Evolutionary conservation across 495 filamentous ascomycete species (phyloP).

Genomic region (Astrothelium subdiscretum): DNA sequence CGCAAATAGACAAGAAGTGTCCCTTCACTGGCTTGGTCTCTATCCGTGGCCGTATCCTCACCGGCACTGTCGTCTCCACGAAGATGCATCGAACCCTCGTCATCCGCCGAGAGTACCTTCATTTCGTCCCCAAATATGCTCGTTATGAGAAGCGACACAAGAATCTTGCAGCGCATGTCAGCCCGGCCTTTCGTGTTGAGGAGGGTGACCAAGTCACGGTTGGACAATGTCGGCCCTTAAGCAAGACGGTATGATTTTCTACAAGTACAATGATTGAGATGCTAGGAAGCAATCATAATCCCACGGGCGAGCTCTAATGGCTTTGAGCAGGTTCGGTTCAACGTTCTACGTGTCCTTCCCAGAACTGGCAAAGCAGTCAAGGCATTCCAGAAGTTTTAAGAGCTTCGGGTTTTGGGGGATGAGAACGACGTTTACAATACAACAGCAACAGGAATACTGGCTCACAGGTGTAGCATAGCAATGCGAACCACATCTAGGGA

Average conservation of each 20-base stretch:
- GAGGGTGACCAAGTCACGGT: slow-evolving; percentile 98
- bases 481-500: not conserved
- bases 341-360: slow-evolving; percentile 93
- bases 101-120: slow-evolving; percentile 99
- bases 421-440: not conserved
- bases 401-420: not conserved
- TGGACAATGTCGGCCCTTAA: slow-evolving; percentile 94
- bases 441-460: not conserved
- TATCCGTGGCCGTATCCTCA: slow-evolving; percentile 99
- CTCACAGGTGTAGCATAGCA: not conserved
- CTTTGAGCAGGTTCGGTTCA: slow-evolving; percentile 78
- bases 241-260: slow-evolving; percentile 78
- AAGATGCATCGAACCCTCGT: slow-evolving; percentile 56
- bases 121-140: slow-evolving; percentile 97
- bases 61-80: slow-evolving; percentile 94
- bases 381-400: slow-evolving; percentile 94
- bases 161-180: slow-evolving; percentile 98
- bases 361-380: slow-evolving; percentile 95
- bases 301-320: no score
- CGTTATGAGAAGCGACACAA: slow-evolving; percentile 99
- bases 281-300: not conserved
- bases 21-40: slow-evolving; percentile 96
- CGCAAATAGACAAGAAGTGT: slow-evolving; percentile 91
- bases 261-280: not conserved
- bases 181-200: slow-evolving; percentile 98